Percentiles rank a stretch among this genome's conserved stretches.
Conservation (phyloP, 176 grass and related monocot species). For the Elaeis guineensis region DNA sequence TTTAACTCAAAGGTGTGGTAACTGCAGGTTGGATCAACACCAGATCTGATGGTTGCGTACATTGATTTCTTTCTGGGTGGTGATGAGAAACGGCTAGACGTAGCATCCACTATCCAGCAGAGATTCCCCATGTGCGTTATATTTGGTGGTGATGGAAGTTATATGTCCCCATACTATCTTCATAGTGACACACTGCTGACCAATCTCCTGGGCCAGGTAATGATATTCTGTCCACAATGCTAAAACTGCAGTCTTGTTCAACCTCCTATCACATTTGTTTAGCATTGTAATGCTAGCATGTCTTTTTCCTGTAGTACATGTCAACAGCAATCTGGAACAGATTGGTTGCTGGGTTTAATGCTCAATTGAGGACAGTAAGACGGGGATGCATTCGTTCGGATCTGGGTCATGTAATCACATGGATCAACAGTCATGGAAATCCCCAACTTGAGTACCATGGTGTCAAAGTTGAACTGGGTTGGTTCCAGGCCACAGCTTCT, state of each 20-base stretch:
- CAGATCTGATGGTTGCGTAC: slow-evolving; percentile 95
- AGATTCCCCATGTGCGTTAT: slow-evolving; percentile 96
- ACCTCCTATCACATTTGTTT: slow-evolving; percentile 7
- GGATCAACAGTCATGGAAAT: slow-evolving; percentile 76
- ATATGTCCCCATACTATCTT: slow-evolving; percentile 92
- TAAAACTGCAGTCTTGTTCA: neutral
- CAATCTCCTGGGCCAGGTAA: slow-evolving; percentile 94
- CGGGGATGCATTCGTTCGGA: slow-evolving; percentile 43
- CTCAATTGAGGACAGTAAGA: slow-evolving; percentile 72
- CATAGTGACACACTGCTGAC: slow-evolving; percentile 85
- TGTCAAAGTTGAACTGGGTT: slow-evolving; percentile 73
- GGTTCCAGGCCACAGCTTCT: slow-evolving; percentile 93
- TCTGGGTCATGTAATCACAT: slow-evolving; percentile 51
- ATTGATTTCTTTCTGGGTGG: slow-evolving; percentile 99
- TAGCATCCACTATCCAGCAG: slow-evolving; percentile 74
- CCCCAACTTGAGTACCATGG: slow-evolving; percentile 73
- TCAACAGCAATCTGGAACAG: slow-evolving; percentile 95
- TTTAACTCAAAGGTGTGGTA: slow-evolving; percentile 1
- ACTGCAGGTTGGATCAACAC: slow-evolving; percentile 84
- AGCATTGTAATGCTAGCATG: neutral
- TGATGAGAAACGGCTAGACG: slow-evolving; percentile 85
- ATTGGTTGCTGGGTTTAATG: slow-evolving; percentile 89
- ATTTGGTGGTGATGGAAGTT: slow-evolving; percentile 96
- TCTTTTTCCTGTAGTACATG: slow-evolving; percentile 55
- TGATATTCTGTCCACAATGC: neutral